These are phyloP conservation scores for Irpex sp. DNA, from an alignment of 1,284 basidiomycete genomes.

Conservation along the genomic window DNA sequence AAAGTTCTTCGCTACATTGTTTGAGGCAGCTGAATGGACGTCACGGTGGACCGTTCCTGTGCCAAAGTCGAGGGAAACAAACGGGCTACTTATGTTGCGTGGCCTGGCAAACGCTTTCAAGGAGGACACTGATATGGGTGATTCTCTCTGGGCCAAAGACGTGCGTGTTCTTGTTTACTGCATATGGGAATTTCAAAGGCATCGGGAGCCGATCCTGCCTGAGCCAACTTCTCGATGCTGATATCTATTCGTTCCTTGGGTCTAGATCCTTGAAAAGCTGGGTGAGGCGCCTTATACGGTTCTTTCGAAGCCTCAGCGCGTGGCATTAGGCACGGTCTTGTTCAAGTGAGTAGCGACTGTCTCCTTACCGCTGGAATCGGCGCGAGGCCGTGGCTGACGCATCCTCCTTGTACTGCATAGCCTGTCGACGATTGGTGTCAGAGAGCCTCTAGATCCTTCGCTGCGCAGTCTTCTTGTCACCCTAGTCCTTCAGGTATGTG, in stretches of 20 bases:
- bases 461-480: constrained; percentile 36
- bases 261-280: constrained; percentile 55
- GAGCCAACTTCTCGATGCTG: background rate
- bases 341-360: constrained; percentile 64
- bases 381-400: constrained; percentile 3
- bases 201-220: background rate
- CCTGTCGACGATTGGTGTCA: constrained; percentile 56
- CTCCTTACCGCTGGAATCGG: background rate
- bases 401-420: constrained; percentile 31
- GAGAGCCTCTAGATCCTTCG: constrained; percentile 33
- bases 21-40: constrained; percentile 70
- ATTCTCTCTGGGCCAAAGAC: constrained; percentile 48
- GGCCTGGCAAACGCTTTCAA: constrained; percentile 81
- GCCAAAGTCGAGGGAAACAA: constrained; percentile 77
- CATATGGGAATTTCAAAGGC: background rate
- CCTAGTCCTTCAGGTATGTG: constrained; percentile 45
- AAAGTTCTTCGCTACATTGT: constrained; percentile 57
- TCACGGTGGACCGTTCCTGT: constrained; percentile 49
- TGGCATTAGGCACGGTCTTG: constrained; percentile 72
- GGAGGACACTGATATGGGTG: constrained; percentile 40
- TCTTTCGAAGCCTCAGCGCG: constrained; percentile 67
- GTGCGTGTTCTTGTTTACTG: constrained; percentile 31
- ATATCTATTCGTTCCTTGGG: background rate
- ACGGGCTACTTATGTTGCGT: constrained; percentile 81
- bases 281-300: constrained; percentile 45